A percentile compares a stretch with the other conserved stretches of the same genome.
Conservation (phyloP, 2,329 filamentous ascomycete genomes). For the Onygenales sp. region DNA sequence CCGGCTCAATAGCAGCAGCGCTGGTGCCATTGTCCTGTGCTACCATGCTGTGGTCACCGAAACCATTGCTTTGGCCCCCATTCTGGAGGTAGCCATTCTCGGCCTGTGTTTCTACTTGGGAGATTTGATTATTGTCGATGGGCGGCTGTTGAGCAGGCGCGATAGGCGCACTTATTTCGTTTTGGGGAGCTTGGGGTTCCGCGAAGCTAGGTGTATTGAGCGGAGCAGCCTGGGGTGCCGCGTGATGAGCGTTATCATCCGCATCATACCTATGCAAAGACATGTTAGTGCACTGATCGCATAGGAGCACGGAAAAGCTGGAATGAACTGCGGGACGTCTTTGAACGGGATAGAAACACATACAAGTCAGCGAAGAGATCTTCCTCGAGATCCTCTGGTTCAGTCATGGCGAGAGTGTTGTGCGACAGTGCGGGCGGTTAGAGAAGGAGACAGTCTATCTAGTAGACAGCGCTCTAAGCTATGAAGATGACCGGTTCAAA, state of each 20-base stretch:
- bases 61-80: slow-evolving; percentile 13
- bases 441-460: background rate
- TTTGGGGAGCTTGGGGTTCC: slow-evolving; percentile 20
- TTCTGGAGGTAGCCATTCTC: background rate
- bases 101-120: slow-evolving; percentile 14
- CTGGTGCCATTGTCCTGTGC: slow-evolving; percentile 14
- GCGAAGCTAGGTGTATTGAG: slow-evolving; percentile 27
- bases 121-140: slow-evolving; percentile 21
- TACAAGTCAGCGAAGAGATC: slow-evolving; percentile 95
- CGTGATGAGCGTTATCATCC: slow-evolving; percentile 42
- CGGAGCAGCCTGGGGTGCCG: slow-evolving; percentile 17
- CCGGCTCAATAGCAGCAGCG: slow-evolving; percentile 20
- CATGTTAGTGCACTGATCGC: slow-evolving; percentile 5
- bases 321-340: background rate
- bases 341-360: slow-evolving; percentile 30
- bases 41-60: slow-evolving; percentile 20
- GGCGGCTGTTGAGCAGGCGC: slow-evolving; percentile 24
- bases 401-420: slow-evolving; percentile 53
- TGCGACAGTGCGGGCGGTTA: background rate
- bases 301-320: background rate
- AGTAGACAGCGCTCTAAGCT: background rate
- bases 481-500: background rate
- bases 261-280: slow-evolving; percentile 52
- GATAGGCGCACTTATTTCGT: background rate
- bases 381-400: slow-evolving; percentile 75